Evolutionary conservation across 129 eudicot species (phyloP), one percentile per base, ranked within the genome.

Genomic region (Arctium lappa): DNA sequence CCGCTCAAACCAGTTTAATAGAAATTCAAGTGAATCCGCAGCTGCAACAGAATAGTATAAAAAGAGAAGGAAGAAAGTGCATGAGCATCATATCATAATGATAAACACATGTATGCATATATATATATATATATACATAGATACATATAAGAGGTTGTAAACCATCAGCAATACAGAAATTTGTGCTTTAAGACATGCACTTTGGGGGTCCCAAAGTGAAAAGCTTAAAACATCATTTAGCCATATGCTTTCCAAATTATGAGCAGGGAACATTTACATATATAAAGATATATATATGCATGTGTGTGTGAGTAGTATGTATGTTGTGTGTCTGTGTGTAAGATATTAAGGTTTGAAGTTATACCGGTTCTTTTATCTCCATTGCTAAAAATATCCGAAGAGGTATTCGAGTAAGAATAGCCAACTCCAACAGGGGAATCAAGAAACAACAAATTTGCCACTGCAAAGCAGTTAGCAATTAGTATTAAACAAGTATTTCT

Each of bases 351-450:
- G 74, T 38, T 50, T 46, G 78, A 38, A 75, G 13, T 12, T 53
- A 6, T 92, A 92, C 97, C 97, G 27, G 94, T 92, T 79, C 95
- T 89, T 84, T 89, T 86, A 79, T 92, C 97, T 50, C 97, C 97
- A 74, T 90, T 90, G 86, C 39, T 90, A 39, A 33, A 66, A 73
- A 76, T 22, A 82, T 92, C 97, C 40, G 91, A 89, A 40, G 91
- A 79, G 63, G 91, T 87, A 80, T 92, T 90, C 40, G 97, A 90
- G 81, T 90, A 92, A 48, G 95, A 92, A 88, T 79, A 92, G n/a
- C 97, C 97, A 84, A 92, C 97, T 78, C 97, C 97, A 87, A 91
- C 97, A 69, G 97, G 97, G 71, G 97, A 85, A 78, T 92, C 94
- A 62, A 90, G 34, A 76, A 92, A 92, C 81, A 92, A 76, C 10